phyloP scores from a whole-genome alignment of 2,329 filamentous ascomycete genomes.

The Stylonectria norvegica region DNA sequence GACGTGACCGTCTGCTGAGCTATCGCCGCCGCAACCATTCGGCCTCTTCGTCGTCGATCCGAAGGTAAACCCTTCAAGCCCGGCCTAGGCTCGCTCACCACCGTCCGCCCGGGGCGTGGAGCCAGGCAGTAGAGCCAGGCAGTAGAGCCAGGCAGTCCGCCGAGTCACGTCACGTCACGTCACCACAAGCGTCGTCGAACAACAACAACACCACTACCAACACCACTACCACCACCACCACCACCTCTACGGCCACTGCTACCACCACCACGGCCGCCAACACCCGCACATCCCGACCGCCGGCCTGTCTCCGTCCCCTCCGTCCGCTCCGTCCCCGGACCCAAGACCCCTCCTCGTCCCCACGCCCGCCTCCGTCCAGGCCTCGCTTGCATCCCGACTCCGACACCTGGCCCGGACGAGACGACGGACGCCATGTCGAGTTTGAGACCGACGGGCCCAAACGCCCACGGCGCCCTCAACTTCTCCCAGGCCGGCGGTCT shows the following conservation, averaged over 20 bases:
- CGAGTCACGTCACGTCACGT: constrained; percentile 18
- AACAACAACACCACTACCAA: constrained; percentile 13
- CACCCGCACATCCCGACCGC: background rate
- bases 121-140: background rate
- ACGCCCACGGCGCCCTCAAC: constrained; percentile 51
- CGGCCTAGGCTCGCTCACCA: no score
- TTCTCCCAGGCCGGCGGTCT: constrained; percentile 51
- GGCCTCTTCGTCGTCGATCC: no score
- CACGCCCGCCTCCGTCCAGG: constrained; percentile 8
- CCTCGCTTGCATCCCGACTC: constrained; percentile 17
- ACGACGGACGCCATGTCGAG: constrained; percentile 45
- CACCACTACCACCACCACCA: no score
- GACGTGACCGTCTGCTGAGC: background rate
- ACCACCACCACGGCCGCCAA: no score
- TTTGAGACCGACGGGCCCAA: constrained; percentile 48
- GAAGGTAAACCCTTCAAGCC: no score
- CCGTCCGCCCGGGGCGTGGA: background rate
- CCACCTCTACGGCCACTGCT: no score
- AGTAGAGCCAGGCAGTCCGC: constrained; percentile 6
- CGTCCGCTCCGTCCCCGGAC: constrained; percentile 5
- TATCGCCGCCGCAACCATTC: background rate
- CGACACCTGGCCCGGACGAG: constrained; percentile 21
- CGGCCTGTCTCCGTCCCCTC: constrained; percentile 6
- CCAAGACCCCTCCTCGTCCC: constrained; percentile 1
- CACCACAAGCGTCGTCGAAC: constrained; percentile 9